Evolutionary conservation across 2,329 filamentous ascomycete species (phyloP).

Genomic region (Aureobasidium vineae): DNA sequence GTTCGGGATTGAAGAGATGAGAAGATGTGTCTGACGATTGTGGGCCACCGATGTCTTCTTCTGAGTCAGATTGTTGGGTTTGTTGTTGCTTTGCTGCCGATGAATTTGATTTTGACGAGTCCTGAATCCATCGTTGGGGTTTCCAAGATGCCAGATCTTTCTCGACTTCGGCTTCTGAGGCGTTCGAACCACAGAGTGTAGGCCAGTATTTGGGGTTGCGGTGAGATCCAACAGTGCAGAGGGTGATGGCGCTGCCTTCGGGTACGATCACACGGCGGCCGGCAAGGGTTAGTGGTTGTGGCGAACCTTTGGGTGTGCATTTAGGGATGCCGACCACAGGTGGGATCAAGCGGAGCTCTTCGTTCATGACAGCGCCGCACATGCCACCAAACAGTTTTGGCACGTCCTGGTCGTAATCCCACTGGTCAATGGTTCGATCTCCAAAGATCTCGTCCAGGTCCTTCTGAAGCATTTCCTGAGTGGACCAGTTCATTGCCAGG

Average conservation of each 20-base stretch:
- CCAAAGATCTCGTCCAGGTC: slow-evolving; percentile 67
- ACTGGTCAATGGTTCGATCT: slow-evolving; percentile 57
- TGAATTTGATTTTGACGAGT: slow-evolving; percentile 31
- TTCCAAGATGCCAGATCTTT: slow-evolving; percentile 66
- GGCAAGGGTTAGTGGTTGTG: slow-evolving; percentile 59
- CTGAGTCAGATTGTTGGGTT: slow-evolving; percentile 41
- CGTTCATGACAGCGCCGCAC: slow-evolving; percentile 73
- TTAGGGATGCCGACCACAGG: slow-evolving; percentile 73
- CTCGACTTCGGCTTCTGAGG: slow-evolving; percentile 36
- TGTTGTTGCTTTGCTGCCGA: slow-evolving; percentile 40
- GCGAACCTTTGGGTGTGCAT: slow-evolving; percentile 45
- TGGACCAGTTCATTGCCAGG: slow-evolving; percentile 63
- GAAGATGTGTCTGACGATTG: slow-evolving; percentile 59
- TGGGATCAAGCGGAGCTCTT: slow-evolving; percentile 70
- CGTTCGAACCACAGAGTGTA: slow-evolving; percentile 5
- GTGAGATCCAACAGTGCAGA: slow-evolving; percentile 59
- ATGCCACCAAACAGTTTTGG: slow-evolving; percentile 66
- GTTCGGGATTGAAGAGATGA: slow-evolving; percentile 57
- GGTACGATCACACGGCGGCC: slow-evolving; percentile 61
- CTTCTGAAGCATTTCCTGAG: slow-evolving; percentile 64
- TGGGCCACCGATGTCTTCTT: slow-evolving; percentile 59
- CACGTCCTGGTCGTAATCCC: slow-evolving; percentile 69
- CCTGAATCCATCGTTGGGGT: slow-evolving; percentile 68
- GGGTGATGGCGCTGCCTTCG: slow-evolving; percentile 53
- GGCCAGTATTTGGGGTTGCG: slow-evolving; percentile 75